phyloP scores from a whole-genome alignment of 352 stramenopile species.

The Phytophthora nicotianae region DNA sequence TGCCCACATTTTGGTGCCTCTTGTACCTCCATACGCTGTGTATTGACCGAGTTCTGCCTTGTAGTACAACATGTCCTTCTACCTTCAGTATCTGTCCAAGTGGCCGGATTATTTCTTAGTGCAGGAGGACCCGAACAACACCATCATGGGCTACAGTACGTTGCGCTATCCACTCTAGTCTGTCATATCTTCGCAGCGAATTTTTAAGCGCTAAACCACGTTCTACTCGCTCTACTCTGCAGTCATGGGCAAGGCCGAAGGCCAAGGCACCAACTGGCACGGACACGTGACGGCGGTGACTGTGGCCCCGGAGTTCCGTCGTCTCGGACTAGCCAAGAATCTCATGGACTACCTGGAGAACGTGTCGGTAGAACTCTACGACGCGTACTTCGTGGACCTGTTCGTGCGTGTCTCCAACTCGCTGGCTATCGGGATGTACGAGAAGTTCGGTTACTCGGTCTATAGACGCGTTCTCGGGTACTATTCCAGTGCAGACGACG shows the following conservation, averaged over 20 bases:
- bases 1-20: background rate
- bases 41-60: slow-evolving; percentile 21
- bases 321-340: slow-evolving; percentile 91
- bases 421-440: slow-evolving; percentile 93
- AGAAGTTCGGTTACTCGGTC: slow-evolving; percentile 92
- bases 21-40: background rate
- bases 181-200: too few species aligned
- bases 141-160: slow-evolving; percentile 96
- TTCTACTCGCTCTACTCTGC: slow-evolving; percentile 22
- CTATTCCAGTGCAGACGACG: slow-evolving; percentile 85
- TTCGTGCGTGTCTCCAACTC: slow-evolving; percentile 97
- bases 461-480: slow-evolving; percentile 93
- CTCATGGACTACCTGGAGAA: slow-evolving; percentile 95
- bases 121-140: slow-evolving; percentile 92
- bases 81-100: slow-evolving; percentile 96
- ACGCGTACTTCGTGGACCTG: slow-evolving; percentile 99
- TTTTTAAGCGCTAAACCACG: slow-evolving; percentile 1
- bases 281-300: slow-evolving; percentile 98
- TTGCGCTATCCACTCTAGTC: slow-evolving; percentile 3
- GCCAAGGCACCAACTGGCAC: slow-evolving; percentile 95
- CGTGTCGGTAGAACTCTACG: slow-evolving; percentile 78
- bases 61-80: slow-evolving; percentile 97
- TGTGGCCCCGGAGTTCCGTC: slow-evolving; percentile 95
- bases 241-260: slow-evolving; percentile 97
- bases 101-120: slow-evolving; percentile 98